phyloP scores from a whole-genome alignment of 768 basidiomycete genomes.

The Daedaleopsis sinensis region DNA sequence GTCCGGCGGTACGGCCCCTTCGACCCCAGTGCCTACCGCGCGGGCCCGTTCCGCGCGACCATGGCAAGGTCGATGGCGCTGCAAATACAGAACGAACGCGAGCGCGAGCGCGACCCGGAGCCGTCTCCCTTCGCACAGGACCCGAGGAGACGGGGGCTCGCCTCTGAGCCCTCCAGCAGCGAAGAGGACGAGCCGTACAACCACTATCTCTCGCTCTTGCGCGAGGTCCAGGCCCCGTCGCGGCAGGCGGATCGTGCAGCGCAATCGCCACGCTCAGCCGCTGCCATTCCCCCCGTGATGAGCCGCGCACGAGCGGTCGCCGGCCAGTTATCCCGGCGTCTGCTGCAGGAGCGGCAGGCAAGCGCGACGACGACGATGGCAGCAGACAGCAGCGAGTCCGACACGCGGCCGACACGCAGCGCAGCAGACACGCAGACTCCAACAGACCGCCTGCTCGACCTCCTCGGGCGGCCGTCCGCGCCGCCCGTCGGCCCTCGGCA shows the following conservation, averaged over 20 bases:
- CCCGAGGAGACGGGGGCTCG: not conserved
- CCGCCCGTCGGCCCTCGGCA: not conserved
- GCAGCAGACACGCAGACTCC: not conserved
- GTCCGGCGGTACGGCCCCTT: not conserved
- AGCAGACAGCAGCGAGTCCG: not conserved
- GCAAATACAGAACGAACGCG: slow-evolving; percentile 6
- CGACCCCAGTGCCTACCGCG: slow-evolving; percentile 29
- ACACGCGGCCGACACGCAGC: not conserved
- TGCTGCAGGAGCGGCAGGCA: not conserved
- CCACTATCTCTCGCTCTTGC: not conserved
- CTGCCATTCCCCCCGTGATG: no score
- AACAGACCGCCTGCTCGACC: not conserved
- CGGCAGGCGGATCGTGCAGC: no score
- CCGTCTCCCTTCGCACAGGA: not conserved
- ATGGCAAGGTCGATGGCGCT: slow-evolving; percentile 23
- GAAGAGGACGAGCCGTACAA: not conserved
- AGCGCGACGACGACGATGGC: not conserved
- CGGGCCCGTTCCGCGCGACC: slow-evolving; percentile 34
- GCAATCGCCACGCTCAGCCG: no score
- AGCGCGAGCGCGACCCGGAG: not conserved
- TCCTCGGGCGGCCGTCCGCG: not conserved
- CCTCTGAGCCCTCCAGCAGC: not conserved
- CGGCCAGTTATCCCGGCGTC: not conserved
- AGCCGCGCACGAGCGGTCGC: not conserved
- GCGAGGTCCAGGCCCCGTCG: no score